phyloP scores from a whole-genome alignment of 2,329 filamentous ascomycete genomes.

The Shiraia bambusicola region DNA sequence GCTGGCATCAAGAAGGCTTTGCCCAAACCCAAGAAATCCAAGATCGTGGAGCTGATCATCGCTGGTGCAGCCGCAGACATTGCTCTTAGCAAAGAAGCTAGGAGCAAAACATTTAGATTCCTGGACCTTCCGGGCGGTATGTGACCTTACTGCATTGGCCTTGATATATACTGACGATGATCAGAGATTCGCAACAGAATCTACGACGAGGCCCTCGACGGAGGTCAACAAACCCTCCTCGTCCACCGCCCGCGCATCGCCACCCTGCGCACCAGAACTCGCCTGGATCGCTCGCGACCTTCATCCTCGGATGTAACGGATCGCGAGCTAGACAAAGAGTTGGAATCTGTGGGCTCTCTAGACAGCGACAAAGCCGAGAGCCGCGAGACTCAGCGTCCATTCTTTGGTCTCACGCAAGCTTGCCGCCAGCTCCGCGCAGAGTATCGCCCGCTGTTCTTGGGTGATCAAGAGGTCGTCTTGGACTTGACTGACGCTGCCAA shows the following conservation, averaged over 20 bases:
- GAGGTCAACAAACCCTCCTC: constrained; percentile 24
- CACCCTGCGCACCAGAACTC: constrained; percentile 26
- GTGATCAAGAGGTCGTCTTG: constrained; percentile 29
- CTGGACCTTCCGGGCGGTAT: constrained; percentile 28
- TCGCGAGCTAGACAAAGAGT: constrained; percentile 9
- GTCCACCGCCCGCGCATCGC: constrained; percentile 28
- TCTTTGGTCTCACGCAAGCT: constrained; percentile 30
- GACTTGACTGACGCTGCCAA: constrained; percentile 21
- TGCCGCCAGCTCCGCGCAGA: constrained; percentile 28
- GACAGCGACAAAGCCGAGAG: constrained; percentile 4
- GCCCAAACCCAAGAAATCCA: neutral
- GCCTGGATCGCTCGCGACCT: constrained; percentile 17
- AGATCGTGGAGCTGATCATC: neutral
- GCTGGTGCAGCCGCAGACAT: neutral
- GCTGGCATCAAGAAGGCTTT: constrained; percentile 13
- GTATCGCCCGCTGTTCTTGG: constrained; percentile 26
- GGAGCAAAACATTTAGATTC: constrained; percentile 14
- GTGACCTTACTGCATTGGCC: neutral
- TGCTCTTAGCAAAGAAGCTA: neutral
- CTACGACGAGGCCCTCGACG: constrained; percentile 16
- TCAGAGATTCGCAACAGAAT: constrained; percentile 34
- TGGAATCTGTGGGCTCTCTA: constrained; percentile 2
- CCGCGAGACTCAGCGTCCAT: constrained; percentile 26
- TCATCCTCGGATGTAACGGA: constrained; percentile 18
- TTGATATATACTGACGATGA: constrained; percentile 3